Percentiles rank a stretch among this genome's conserved stretches.
Evolutionary conservation across 306 rosid species (phyloP).

Genomic region (Vicia villosa): DNA sequence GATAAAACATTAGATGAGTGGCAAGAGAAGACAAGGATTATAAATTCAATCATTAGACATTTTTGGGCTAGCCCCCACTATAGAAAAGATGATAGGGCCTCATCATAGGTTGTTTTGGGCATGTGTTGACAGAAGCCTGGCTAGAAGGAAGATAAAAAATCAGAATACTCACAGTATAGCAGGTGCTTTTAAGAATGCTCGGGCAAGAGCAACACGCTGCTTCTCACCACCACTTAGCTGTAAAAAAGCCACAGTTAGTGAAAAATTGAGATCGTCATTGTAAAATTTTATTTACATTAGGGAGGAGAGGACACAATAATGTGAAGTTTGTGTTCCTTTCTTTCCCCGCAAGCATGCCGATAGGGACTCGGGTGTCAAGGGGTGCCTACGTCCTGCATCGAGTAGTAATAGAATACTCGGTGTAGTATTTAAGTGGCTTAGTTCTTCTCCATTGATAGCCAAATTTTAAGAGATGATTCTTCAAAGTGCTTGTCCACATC

Average conservation of each 20-base stretch:
- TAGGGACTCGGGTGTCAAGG: neutral
- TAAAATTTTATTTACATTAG: conserved; percentile 9
- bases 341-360: neutral
- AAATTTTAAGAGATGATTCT: neutral
- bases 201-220: conserved; percentile 98
- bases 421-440: neutral
- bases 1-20: conserved; percentile 6
- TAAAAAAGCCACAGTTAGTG: conserved; percentile 33
- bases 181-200: conserved; percentile 93
- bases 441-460: neutral
- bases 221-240: conserved; percentile 98
- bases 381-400: neutral
- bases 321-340: neutral
- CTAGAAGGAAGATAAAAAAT: neutral
- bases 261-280: conserved; percentile 21
- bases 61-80: neutral
- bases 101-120: neutral
- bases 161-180: conserved; percentile 71
- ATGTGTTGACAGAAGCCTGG: neutral
- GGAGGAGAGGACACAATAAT: neutral
- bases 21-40: neutral
- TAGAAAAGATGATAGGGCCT: neutral
- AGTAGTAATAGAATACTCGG: neutral
- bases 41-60: conserved; percentile 2
- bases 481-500: neutral